A percentile compares a stretch with the other conserved stretches of the same genome.
Conservation (phyloP, 495 filamentous ascomycete species). For the Lophiotrema nucula region DNA sequence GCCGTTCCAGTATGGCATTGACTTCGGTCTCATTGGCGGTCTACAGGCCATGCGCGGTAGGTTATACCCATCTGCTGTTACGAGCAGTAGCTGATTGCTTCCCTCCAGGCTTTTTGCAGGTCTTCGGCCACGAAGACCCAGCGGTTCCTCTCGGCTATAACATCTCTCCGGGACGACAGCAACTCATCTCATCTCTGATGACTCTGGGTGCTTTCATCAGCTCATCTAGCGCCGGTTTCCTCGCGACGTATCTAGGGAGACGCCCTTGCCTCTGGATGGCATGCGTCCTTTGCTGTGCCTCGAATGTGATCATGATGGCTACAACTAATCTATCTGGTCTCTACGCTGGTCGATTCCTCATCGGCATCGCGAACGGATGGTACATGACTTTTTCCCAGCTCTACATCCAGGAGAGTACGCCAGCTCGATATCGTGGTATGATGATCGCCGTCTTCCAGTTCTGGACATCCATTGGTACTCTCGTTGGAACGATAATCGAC, state of each 20-base stretch:
- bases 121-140: slow-evolving; percentile 40
- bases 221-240: slow-evolving; percentile 53
- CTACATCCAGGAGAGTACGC: slow-evolving; percentile 27
- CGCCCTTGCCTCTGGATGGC: slow-evolving; percentile 41
- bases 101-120: slow-evolving; percentile 11
- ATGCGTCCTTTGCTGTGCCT: slow-evolving; percentile 16
- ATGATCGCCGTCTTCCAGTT: slow-evolving; percentile 53
- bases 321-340: slow-evolving; percentile 19
- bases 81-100: neutral
- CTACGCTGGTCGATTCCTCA: slow-evolving; percentile 27
- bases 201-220: slow-evolving; percentile 59
- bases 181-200: slow-evolving; percentile 59
- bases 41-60: slow-evolving; percentile 59
- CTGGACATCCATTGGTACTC: slow-evolving; percentile 51
- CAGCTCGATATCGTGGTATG: slow-evolving; percentile 34
- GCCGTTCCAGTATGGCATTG: slow-evolving; percentile 63
- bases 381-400: slow-evolving; percentile 31
- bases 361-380: slow-evolving; percentile 27
- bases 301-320: slow-evolving; percentile 27
- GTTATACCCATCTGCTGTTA: neutral
- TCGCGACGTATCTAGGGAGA: slow-evolving; percentile 52
- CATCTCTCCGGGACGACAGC: slow-evolving; percentile 53
- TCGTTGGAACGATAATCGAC: slow-evolving; percentile 61
- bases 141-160: slow-evolving; percentile 53
- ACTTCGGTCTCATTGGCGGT: slow-evolving; percentile 61